Evolutionary conservation across 805 yeast genomes (phyloP), one percentile per base, ranked within the genome.

Genomic region (Kuraishia borneana): DNA sequence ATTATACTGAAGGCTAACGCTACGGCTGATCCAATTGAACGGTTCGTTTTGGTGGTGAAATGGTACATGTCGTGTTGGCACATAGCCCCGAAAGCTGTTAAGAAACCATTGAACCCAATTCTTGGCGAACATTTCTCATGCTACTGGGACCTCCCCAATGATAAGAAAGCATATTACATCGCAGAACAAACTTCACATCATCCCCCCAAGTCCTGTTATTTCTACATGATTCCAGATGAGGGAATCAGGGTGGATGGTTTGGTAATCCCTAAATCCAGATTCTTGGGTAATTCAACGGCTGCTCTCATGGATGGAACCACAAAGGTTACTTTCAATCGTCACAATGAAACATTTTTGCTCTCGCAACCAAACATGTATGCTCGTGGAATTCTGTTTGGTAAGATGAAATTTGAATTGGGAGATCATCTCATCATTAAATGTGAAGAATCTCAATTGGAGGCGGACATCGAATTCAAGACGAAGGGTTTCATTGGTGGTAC

Each of bases 61-160:
- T 89, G 96, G 95, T 92, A 92, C 54, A 65, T 92, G 55, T 73
- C 96, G 3, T 85, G 94, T 32, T 92, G 97, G 97, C 96, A 92
- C 52, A 92, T 92, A 53, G 92, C 96, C 1, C 98, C 97, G 20
- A 89, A 89, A 53, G 98, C 97, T 3, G 98, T 92, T 12, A 92
- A 92, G 54, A 92, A 92, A 56, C 98, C 98, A 0, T 65, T 92
- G 48, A 92, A 92, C 51, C 98, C 98, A 2, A 85, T 92, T 5
- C 53, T 92, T 18, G 96, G 97, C 21, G 98, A 92, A 53, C 70
- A 80, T 44, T 92, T 84, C 56, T 72, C 84, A 16, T 80, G 95
- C 50, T 88, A 81, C 53, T 92, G 98, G 98, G 92, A 87, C 47
- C 60, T 85, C 31, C 76, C 88, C 8, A 70, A 65, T 21, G 73